Evolutionary conservation across 2,329 filamentous ascomycete genomes (phyloP).

Genomic region (Lachnellula willkommii): DNA sequence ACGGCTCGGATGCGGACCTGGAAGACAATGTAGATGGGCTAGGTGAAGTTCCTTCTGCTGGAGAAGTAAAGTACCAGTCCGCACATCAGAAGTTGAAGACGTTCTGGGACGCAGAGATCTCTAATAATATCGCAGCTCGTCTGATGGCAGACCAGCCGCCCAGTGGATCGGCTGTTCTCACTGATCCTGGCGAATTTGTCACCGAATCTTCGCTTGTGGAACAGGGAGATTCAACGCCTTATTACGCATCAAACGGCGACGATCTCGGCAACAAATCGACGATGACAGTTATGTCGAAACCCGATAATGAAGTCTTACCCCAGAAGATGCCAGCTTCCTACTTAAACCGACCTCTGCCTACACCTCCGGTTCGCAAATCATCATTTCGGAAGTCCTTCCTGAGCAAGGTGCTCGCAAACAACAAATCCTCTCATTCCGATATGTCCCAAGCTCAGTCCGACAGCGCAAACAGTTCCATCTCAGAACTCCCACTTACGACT

Average conservation of each 20-base stretch:
- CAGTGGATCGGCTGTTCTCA: not conserved
- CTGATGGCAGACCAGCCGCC: not conserved
- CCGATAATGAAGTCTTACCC: not conserved
- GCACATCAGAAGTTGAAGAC: not conserved
- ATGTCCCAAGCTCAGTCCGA: not conserved
- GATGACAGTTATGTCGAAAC: not conserved
- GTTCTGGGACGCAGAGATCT: not conserved
- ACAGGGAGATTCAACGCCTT: not conserved
- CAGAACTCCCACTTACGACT: not conserved
- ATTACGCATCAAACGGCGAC: not conserved
- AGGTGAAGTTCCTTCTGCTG: not conserved
- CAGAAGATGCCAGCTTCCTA: not conserved
- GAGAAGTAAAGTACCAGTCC: not conserved
- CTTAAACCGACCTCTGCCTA: not conserved
- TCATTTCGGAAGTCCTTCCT: not conserved
- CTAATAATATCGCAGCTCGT: not conserved
- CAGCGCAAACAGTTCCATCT: not conserved
- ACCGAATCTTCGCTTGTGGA: not conserved
- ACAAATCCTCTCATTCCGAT: not conserved
- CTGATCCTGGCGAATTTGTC: not conserved
- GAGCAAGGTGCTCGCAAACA: not conserved
- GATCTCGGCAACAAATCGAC: not conserved
- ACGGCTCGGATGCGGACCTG: not conserved
- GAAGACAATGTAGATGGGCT: not conserved
- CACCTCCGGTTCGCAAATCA: not conserved